Evolutionary conservation across 2,329 filamentous ascomycete genomes (phyloP), one percentile per base, ranked within the genome.

Genomic region (Alternaria hordeiaustralica): DNA sequence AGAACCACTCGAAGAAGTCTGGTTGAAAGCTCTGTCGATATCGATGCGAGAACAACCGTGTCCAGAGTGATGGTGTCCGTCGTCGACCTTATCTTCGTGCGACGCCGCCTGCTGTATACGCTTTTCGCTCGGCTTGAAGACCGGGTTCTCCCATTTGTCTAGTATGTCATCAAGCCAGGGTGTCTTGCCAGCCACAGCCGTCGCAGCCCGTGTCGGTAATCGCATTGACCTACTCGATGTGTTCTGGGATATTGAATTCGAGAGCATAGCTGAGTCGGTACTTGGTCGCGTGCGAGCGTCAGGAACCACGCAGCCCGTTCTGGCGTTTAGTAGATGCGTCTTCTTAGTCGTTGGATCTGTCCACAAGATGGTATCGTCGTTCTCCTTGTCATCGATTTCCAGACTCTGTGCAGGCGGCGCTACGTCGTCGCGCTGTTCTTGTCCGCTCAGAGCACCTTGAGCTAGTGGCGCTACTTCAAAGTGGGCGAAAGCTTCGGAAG

Each of bases 141-240:
- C 82, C 0, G 93, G 92, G 63, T 94, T 97, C 9, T 90, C 80
- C 92, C 93, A 97, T 9, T 82, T 83, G 36, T 84, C 77, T 2
- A 93, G 78, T 7, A 95, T 71, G 7, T 84, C 80, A 9, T 84
- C 82, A 3, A 94, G 80, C 91, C 90, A 93, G 10, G 72, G 69
- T 3, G 67, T 73, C 11, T 67, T 64, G 13, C 53, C 53, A 9
- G 50, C 33, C 7, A 63, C 61, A 6, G 56, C 47, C 10, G 67
- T 67, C 33, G 55, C 36, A 18, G 64, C 41, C 21, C 55, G 71
- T 8, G 63, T 64, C 26, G 73, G 58, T 3, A 83, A 67, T 41
- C 80, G 79, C 23, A 82, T 54, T 5, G 74, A 68, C 45, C 68
- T 78, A 6, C 69, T 76, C 23, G 70, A 71, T 5, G 71, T 66